phyloP scores from a whole-genome alignment of 1,139 yeast species.

The Schwanniomyces etchellsii region DNA sequence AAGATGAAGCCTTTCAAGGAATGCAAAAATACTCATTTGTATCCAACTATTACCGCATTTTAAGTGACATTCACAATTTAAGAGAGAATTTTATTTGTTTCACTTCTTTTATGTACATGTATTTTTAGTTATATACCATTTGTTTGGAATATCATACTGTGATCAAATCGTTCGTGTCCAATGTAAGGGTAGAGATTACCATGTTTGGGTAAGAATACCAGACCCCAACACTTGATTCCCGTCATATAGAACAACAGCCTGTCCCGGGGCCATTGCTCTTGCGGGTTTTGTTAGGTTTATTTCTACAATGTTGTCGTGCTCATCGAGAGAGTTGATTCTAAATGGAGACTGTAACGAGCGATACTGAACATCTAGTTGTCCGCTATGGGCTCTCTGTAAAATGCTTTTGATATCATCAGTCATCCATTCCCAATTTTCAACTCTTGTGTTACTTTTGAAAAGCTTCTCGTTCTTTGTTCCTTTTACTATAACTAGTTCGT shows the following conservation, averaged over 20 bases:
- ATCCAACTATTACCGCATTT: conserved; percentile 42
- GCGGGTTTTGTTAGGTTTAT: conserved; percentile 39
- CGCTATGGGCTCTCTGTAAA: conserved; percentile 9
- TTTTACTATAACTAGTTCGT: conserved; percentile 72
- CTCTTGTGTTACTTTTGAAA: conserved; percentile 38
- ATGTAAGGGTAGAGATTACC: no score
- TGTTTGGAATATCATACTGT: no score
- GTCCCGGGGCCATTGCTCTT: conserved; percentile 89
- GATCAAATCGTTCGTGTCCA: no score
- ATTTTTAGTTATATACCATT: no score
- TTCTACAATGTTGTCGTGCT: conserved; percentile 9
- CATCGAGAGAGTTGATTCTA: conserved; percentile 15
- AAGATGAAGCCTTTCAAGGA: conserved; percentile 1
- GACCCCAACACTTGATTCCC: conserved; percentile 71
- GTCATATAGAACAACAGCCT: conserved; percentile 68
- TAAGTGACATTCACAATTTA: no score
- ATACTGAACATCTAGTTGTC: conserved; percentile 48
- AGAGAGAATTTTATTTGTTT: conserved; percentile 1
- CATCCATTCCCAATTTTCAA: conserved; percentile 50
- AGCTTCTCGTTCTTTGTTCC: conserved; percentile 65
- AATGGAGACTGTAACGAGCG: conserved; percentile 64
- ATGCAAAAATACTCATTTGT: conserved; percentile 16
- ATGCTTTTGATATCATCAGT: conserved; percentile 9
- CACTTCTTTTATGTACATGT: no score
- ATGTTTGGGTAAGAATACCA: conserved; percentile 39